Conservation (phyloP, 345 rosid genomes). For the Syzygium jambos region DNA sequence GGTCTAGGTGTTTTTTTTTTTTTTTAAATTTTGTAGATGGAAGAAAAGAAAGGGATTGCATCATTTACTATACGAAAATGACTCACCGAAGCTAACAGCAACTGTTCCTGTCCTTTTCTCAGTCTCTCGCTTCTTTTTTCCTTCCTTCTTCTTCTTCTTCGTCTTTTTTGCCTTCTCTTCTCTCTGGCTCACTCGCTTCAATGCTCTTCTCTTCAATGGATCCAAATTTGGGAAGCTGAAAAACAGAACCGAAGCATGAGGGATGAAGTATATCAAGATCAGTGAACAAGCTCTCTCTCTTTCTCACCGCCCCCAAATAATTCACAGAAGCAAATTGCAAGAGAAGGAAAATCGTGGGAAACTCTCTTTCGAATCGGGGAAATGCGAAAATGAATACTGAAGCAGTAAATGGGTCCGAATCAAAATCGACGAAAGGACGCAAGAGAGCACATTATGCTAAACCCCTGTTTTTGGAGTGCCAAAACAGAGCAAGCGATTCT, state of each 20-base stretch:
- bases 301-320: not conserved
- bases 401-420: not conserved
- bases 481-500: not conserved
- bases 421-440: not conserved
- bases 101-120: not conserved
- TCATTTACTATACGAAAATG: conserved; percentile 36
- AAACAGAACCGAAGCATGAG: not conserved
- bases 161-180: not conserved
- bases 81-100: conserved; percentile 26
- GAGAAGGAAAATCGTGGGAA: not conserved
- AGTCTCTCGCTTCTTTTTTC: not conserved
- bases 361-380: not conserved
- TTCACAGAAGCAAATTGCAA: not conserved
- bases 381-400: not conserved
- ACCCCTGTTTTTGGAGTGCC: not conserved
- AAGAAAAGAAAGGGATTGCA: not conserved
- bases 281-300: not conserved
- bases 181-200: not conserved
- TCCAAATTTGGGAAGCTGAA: not conserved
- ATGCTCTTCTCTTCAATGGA: not conserved
- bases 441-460: not conserved
- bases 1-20: not conserved
- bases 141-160: not conserved
- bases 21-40: not conserved
- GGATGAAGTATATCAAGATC: not conserved